Conservation (phyloP, 129 eudicot genomes). For the Pseudognaphalium luteoalbum region DNA sequence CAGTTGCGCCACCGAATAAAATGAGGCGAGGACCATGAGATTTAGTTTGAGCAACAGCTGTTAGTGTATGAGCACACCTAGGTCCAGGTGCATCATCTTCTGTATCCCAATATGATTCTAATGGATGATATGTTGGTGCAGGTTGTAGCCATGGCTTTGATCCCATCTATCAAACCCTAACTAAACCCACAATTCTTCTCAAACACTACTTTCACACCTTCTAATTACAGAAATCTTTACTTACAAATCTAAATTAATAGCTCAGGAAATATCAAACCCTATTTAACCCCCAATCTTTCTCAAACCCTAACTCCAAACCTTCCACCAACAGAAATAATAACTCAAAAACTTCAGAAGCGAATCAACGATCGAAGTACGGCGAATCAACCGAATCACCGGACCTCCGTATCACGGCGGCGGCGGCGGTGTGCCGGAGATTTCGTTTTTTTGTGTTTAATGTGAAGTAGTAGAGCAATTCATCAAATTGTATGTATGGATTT, state of each 20-base stretch:
- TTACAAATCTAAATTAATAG: not conserved
- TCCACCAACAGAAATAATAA: not conserved
- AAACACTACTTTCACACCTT: conserved; percentile 3
- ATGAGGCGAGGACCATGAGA: conserved; percentile 86
- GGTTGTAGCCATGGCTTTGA: conserved; percentile 83
- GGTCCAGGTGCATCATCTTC: conserved; percentile 92
- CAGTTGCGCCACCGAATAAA: conserved; percentile 92
- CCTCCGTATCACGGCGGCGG: not conserved
- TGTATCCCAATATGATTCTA: conserved; percentile 65
- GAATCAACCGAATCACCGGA: not conserved
- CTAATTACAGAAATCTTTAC: not conserved
- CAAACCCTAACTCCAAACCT: not conserved
- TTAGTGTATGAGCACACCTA: conserved; percentile 87
- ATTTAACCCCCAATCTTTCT: not conserved
- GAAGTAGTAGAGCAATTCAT: not conserved
- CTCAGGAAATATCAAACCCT: not conserved
- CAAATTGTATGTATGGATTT: not conserved
- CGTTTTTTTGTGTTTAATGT: not conserved
- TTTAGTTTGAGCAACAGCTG: conserved; percentile 83
- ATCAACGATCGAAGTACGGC: not conserved
- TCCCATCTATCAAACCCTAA: conserved; percentile 54
- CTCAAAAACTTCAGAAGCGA: not conserved
- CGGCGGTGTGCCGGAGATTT: not conserved
- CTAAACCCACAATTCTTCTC: conserved; percentile 2
- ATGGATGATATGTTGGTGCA: conserved; percentile 60